Base-by-base conservation (phyloP, 805 yeast species). In the baker's yeast (Saccharomyces cerevisiae) region DNA sequence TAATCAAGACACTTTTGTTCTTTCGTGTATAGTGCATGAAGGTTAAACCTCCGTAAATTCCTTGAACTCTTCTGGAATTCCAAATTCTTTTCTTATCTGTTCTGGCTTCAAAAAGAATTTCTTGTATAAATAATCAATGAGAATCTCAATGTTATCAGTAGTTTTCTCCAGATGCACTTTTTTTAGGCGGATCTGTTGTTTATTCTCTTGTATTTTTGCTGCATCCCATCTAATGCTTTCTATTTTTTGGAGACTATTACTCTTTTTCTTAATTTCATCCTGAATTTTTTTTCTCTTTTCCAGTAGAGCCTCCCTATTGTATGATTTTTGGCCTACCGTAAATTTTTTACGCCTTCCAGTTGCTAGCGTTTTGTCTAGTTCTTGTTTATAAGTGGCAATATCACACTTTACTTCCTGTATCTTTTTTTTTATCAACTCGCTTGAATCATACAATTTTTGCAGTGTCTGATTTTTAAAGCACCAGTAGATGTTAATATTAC, bases 401-500 rank as follows among this genome's bases (percentile, higher is more conserved):
- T 36, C 43, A 8, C 13, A 9, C 17, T 36, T 24, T 36, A 24
- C 17, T 17, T 36, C 43, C 2, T 36, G 43, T 17, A 64, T 50
- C 29, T 59, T 50, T 6, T 52, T 47, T 8, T 54, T 11, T 24
- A 65, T 26, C 2, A 46, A 41, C 0, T 47, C 41, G 24, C 55
- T 56, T n/a, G 55, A 61, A 6, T 55, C 55, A 9, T 53, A 51
- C 36, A 66, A 49, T 22, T 50, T 51, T 8, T 53, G 52, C 6
- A 55, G 17, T 28, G 60, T 50, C 29, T 61, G 56, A 49, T 57
- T 57, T 30, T 59, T 56, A 63, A 77, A 79, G 51, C 78, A 70
- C 82, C 83, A 81, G 55, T 79, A 81, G 2, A 79, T 67, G 52
- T 77, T 78, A 13, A 77, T 71, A 13, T 71, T 69, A 0, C 86